Evolutionary conservation across 148 eudicot species (phyloP), one percentile per base, ranked within the genome.

Genomic region (Salicornia ramosissima): DNA sequence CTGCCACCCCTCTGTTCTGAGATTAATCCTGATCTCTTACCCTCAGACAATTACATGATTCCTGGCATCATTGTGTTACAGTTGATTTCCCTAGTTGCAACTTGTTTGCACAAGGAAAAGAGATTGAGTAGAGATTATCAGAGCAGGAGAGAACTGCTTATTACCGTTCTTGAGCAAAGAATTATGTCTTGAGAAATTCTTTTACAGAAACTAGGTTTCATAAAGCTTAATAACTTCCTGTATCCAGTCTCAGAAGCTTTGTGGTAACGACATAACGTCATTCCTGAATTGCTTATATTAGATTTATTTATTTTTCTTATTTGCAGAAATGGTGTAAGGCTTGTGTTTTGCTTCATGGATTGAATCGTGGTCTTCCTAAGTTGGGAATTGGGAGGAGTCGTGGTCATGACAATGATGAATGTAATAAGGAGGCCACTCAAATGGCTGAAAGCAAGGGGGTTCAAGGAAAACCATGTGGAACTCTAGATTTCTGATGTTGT

Each of bases 261-360:
- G 40, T 34, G 0, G 6, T 13, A 39, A n/a, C n/a, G n/a, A n/a
- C n/a, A n/a, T n/a, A n/a, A n/a, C n/a, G 34, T 49, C 9, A 36
- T 56, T 26, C 40, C 42, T 45, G 19, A 71, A 47, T 33, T 68
- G 80, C 58, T 28, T 29, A 30, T 14, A 16, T 43, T 57, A 40
- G 39, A 10, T 21, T 39, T 43, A n/a, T n/a, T n/a, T n/a, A n/a
- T n/a, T n/a, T 25, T 54, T 43, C 45, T 31, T 29, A n/a, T 72
- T 21, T 78, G 76, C 87, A 91, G 99, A 94, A 89, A 86, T 91
- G 95, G 96, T 94, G 99, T 66, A 94, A 94, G 83, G 99, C 97
- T 18, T 94, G 99, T 75, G 90, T 91, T 50, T 81, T 94, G 83
- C 89, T 94, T 65, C 91, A 94, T 75, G 97, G 97, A 67, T 76